Percentiles rank a stretch among this genome's conserved stretches.
Evolutionary conservation across 2,329 filamentous ascomycete species (phyloP).

Genomic region (Nigrospora oryzae): DNA sequence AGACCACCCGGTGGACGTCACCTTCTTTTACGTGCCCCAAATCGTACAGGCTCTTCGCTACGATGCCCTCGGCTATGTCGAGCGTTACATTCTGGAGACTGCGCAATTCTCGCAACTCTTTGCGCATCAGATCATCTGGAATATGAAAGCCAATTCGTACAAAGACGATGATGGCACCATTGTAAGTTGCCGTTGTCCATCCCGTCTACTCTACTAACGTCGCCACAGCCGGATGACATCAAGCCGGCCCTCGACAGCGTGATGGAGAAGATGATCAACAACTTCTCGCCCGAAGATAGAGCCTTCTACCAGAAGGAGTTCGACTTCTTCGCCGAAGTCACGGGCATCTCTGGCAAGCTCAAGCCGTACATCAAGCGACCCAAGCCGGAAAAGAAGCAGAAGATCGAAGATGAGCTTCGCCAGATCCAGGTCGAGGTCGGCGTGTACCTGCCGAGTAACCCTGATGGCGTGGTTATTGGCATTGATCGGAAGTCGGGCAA

Average conservation of each 20-base stretch:
- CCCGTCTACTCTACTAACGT: too few relatives aligned
- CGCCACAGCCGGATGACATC: conserved; percentile 66
- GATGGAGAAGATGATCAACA: conserved; percentile 72
- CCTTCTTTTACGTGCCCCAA: conserved; percentile 98
- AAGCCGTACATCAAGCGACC: conserved; percentile 85
- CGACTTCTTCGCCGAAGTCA: conserved; percentile 96
- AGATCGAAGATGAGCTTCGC: conserved; percentile 95
- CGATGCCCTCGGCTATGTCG: conserved; percentile 87
- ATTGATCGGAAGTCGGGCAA: conserved; percentile 98
- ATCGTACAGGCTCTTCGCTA: conserved; percentile 94
- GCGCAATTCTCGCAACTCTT: conserved; percentile 97
- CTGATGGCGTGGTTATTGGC: conserved; percentile 92
- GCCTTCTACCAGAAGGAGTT: conserved; percentile 93
- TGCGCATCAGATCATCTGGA: conserved; percentile 99
- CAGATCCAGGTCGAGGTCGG: conserved; percentile 97
- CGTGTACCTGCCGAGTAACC: conserved; percentile 94
- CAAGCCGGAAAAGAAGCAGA: conserved; percentile 97
- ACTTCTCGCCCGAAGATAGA: conserved; percentile 71
- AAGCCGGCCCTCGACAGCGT: conserved; percentile 92
- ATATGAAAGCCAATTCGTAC: conserved; percentile 98
- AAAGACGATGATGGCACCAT: conserved; percentile 91
- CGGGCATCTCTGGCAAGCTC: conserved; percentile 87
- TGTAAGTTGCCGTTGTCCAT: conserved; percentile 35
- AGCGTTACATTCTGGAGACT: conserved; percentile 93
- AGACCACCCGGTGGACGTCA: conserved; percentile 90